Evolutionary conservation across 2,329 filamentous ascomycete species (phyloP).

Genomic region (Exophiala phaeomuriformis): DNA sequence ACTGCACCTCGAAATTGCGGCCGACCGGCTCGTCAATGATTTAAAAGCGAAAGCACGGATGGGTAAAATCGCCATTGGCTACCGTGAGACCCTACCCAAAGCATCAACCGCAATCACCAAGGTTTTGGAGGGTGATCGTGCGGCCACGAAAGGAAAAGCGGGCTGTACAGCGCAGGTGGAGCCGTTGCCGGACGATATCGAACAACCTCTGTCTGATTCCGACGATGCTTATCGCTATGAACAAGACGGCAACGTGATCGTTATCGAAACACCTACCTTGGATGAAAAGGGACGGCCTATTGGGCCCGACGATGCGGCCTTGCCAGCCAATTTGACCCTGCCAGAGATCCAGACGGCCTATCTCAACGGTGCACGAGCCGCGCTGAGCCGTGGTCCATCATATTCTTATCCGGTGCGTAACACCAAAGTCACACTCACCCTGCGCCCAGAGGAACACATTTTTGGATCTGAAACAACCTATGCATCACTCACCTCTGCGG

Average conservation of each 20-base stretch:
- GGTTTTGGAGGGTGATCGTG: slow-evolving; percentile 70
- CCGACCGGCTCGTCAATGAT: slow-evolving; percentile 79
- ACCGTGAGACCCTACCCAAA: slow-evolving; percentile 70
- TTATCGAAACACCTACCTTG: slow-evolving; percentile 48
- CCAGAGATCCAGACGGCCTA: slow-evolving; percentile 49
- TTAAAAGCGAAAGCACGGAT: slow-evolving; percentile 80
- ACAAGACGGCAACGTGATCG: slow-evolving; percentile 64
- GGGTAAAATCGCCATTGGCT: slow-evolving; percentile 89
- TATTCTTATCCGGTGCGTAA: slow-evolving; percentile 73
- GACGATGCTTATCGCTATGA: slow-evolving; percentile 32
- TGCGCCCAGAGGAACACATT: slow-evolving; percentile 59
- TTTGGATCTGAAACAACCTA: slow-evolving; percentile 61
- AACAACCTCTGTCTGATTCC: slow-evolving; percentile 25
- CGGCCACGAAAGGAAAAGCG: slow-evolving; percentile 70
- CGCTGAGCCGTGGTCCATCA: slow-evolving; percentile 74
- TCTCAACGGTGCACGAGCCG: slow-evolving; percentile 72
- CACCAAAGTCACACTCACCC: slow-evolving; percentile 60
- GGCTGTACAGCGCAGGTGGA: slow-evolving; percentile 63
- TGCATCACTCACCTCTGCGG: slow-evolving; percentile 61
- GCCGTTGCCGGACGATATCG: slow-evolving; percentile 42
- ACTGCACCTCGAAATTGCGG: slow-evolving; percentile 85
- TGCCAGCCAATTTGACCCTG: slow-evolving; percentile 50
- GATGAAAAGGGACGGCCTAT: slow-evolving; percentile 36
- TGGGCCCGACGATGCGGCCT: slow-evolving; percentile 39
- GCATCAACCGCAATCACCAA: slow-evolving; percentile 52